Percentiles rank a stretch among this genome's conserved stretches.
Evolutionary conservation across 2,329 filamentous ascomycete genomes (phyloP).

Genomic region (Aspergillus intermedius): DNA sequence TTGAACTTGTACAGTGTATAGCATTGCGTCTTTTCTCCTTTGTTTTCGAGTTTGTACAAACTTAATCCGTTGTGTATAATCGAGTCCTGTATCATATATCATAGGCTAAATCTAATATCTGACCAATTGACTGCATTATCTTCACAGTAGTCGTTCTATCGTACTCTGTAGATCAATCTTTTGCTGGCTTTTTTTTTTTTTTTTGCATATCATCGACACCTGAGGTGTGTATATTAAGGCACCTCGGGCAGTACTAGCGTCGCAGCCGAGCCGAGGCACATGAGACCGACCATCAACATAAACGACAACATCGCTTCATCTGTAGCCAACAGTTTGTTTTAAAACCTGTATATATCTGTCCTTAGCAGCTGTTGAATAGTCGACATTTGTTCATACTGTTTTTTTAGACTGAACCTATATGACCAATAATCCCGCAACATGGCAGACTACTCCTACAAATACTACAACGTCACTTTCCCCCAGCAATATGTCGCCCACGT

Average conservation of each 20-base stretch:
- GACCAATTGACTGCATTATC: too few species aligned
- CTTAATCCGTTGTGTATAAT: background rate
- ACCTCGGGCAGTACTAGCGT: background rate
- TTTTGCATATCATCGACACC: too few species aligned
- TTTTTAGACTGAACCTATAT: too few species aligned
- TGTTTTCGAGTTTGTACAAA: background rate
- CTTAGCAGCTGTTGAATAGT: background rate
- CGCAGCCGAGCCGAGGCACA: background rate
- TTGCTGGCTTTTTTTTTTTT: too few species aligned
- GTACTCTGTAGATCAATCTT: too few species aligned
- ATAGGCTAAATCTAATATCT: background rate
- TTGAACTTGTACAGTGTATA: background rate
- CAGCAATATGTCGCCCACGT: slow-evolving; percentile 74
- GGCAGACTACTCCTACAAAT: slow-evolving; percentile 32
- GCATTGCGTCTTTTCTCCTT: background rate
- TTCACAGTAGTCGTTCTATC: too few species aligned
- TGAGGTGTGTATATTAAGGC: background rate
- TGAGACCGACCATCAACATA: background rate
- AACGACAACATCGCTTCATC: too few species aligned
- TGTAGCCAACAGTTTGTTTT: too few species aligned
- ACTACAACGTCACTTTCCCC: slow-evolving; percentile 71
- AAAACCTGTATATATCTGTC: background rate
- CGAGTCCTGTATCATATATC: background rate
- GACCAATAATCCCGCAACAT: slow-evolving; percentile 9
- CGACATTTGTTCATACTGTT: background rate